Conservation (phyloP, 2,329 filamentous ascomycete genomes). For the Penicillium sp. region DNA sequence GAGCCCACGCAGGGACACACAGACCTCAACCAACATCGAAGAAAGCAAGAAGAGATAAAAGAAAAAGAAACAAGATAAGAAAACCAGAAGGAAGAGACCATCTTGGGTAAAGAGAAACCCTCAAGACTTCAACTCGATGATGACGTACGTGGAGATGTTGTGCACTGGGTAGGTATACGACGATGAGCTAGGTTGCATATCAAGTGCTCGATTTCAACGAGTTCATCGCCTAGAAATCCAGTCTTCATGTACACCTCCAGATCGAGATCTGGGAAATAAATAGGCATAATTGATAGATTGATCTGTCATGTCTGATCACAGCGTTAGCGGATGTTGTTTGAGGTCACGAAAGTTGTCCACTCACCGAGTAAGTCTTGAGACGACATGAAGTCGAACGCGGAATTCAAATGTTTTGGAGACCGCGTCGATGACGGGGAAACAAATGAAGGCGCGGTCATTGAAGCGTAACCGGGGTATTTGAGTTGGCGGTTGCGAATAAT, state of each 20-base stretch:
- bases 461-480: constrained; percentile 2
- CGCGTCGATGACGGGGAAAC: constrained; percentile 1
- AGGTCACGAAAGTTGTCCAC: not conserved
- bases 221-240: constrained; percentile 2
- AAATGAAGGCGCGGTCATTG: constrained; percentile 4
- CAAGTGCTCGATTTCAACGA: not conserved
- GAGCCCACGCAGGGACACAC: not conserved
- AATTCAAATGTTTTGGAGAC: constrained; percentile 2
- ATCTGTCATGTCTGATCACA: constrained; percentile 10
- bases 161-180: not conserved
- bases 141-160: not conserved
- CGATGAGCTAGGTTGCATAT: not conserved
- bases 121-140: constrained; percentile 1
- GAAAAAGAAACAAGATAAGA: constrained; percentile 1
- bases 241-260: constrained; percentile 8
- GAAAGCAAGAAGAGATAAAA: constrained; percentile 5
- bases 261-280: constrained; percentile 1
- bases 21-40: constrained; percentile 10
- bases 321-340: not conserved
- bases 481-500: constrained; percentile 6
- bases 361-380: constrained; percentile 12
- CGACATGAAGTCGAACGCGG: constrained; percentile 5
- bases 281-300: constrained; percentile 12
- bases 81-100: constrained; percentile 12
- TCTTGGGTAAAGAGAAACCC: not conserved